Conservation (phyloP, 169 alveolate genomes). For the Eimeria brunetti region DNA sequence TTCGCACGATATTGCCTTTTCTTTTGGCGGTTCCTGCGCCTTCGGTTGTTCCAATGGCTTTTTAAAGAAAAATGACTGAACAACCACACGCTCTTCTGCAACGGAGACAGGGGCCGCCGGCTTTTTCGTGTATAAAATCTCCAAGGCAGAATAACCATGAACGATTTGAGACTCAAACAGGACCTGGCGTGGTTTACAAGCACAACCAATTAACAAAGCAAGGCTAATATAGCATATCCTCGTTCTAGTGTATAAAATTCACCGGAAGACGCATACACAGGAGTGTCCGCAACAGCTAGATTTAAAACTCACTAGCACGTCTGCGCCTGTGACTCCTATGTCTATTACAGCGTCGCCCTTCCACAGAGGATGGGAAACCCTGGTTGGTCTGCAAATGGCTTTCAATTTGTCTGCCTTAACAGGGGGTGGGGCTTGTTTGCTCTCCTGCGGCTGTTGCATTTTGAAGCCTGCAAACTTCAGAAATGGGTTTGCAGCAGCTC, state of each 20-base stretch:
- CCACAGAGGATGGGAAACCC: slow-evolving; percentile 76
- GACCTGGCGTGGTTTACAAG: slow-evolving; percentile 3
- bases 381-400: slow-evolving; percentile 67
- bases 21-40: slow-evolving; percentile 5
- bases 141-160: slow-evolving; percentile 48
- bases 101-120: slow-evolving; percentile 22
- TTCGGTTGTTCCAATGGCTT: slow-evolving; percentile 7
- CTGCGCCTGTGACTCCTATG: slow-evolving; percentile 39
- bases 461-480: slow-evolving; percentile 36
- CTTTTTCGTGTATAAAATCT: not conserved
- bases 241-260: not conserved
- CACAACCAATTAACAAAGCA: not conserved
- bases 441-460: slow-evolving; percentile 36
- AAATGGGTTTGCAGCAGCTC: slow-evolving; percentile 57
- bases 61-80: slow-evolving; percentile 46
- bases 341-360: slow-evolving; percentile 40
- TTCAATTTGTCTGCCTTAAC: not conserved
- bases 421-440: not conserved
- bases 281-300: not conserved
- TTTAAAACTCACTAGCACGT: slow-evolving; percentile 13
- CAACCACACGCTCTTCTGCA: slow-evolving; percentile 29
- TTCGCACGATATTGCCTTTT: slow-evolving; percentile 5
- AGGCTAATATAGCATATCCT: not conserved
- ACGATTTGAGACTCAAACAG: slow-evolving; percentile 41
- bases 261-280: not conserved